phyloP scores from a whole-genome alignment of 179 eudicot species.

The Patellifolia procumbens region DNA sequence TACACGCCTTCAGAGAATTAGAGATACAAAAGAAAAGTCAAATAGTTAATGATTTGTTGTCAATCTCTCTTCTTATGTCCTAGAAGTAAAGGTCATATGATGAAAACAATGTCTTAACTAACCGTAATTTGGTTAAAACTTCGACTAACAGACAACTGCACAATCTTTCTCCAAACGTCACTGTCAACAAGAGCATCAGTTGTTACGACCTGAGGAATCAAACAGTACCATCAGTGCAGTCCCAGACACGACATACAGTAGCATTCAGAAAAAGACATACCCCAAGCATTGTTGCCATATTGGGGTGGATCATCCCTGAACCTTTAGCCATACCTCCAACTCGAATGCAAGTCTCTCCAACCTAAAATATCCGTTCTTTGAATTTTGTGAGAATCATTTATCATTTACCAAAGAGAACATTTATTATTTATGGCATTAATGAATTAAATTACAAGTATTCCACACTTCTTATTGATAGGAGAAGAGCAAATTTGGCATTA shows the following conservation, averaged over 20 bases:
- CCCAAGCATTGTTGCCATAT: conserved; percentile 99
- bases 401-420: not conserved
- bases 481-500: not conserved
- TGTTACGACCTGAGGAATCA: conserved; percentile 72
- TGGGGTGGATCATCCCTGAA: conserved; percentile 99
- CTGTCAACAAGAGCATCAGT: conserved; percentile 82
- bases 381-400: conserved; percentile 1
- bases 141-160: conserved; percentile 77
- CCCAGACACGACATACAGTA: conserved; percentile 11
- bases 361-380: conserved; percentile 35
- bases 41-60: not conserved
- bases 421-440: not conserved
- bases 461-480: not conserved
- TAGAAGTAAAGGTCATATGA: not conserved
- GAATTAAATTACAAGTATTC: not conserved
- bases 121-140: conserved; percentile 98
- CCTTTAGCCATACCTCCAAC: conserved; percentile 99
- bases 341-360: conserved; percentile 68
- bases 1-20: too few species aligned
- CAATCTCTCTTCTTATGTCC: not conserved
- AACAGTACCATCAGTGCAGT: conserved; percentile 3
- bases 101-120: conserved; percentile 34
- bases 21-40: not conserved
- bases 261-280: conserved; percentile 48
- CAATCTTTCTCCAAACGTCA: conserved; percentile 94